Evolutionary conservation across 2,329 filamentous ascomycete species (phyloP).

Genomic region (Trichothecium sympodiale): DNA sequence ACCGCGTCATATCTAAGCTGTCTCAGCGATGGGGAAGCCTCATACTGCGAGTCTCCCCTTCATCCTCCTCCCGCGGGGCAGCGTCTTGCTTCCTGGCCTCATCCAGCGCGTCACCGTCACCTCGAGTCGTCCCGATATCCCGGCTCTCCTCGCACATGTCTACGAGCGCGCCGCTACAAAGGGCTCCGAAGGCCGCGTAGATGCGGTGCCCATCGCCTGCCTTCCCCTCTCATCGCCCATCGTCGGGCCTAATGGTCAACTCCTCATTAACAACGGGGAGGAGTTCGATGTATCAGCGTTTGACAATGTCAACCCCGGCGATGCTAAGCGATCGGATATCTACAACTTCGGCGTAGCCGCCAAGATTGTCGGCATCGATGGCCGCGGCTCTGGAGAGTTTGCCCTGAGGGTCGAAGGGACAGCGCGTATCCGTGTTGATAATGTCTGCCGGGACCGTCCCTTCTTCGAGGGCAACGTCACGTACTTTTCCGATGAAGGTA

Average conservation of each 20-base stretch:
- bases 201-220: conserved; percentile 70
- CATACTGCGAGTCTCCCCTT: conserved; percentile 52
- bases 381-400: conserved; percentile 64
- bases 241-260: conserved; percentile 63
- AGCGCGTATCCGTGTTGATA: conserved; percentile 61
- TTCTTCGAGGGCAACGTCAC: conserved; percentile 77
- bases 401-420: conserved; percentile 79
- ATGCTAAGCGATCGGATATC: conserved; percentile 58
- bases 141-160: conserved; percentile 74
- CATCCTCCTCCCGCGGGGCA: conserved; percentile 69
- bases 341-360: conserved; percentile 75
- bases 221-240: conserved; percentile 72
- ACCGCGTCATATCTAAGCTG: too few relatives aligned
- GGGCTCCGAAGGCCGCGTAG: conserved; percentile 51
- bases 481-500: conserved; percentile 59
- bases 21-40: conserved; percentile 23
- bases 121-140: conserved; percentile 71
- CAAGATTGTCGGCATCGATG: conserved; percentile 69
- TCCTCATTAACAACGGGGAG: conserved; percentile 57
- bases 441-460: conserved; percentile 57
- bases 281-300: conserved; percentile 31
- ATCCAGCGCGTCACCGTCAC: conserved; percentile 76
- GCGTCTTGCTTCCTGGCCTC: conserved; percentile 76
- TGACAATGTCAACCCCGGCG: conserved; percentile 43
- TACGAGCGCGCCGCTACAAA: conserved; percentile 66